phyloP scores from a whole-genome alignment of 2,329 filamentous ascomycete genomes.

The Paracoccidioides brasiliensis region DNA sequence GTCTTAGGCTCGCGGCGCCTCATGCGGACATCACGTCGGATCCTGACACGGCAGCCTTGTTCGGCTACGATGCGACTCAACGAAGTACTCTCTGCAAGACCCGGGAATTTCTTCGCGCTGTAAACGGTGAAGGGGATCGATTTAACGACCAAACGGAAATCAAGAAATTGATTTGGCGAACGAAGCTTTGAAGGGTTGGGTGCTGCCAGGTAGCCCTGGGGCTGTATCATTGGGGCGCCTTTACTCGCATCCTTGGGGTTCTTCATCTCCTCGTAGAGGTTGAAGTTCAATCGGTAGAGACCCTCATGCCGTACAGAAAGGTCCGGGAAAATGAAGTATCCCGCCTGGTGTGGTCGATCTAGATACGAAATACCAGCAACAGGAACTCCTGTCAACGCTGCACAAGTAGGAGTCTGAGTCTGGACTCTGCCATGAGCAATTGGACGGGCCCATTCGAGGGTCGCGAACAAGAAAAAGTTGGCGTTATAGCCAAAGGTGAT shows the following conservation, averaged over 20 bases:
- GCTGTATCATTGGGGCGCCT: constrained; percentile 32
- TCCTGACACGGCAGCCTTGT: constrained; percentile 91
- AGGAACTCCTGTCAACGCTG: constrained; percentile 84
- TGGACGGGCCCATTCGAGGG: constrained; percentile 70
- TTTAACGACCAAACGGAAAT: constrained; percentile 81
- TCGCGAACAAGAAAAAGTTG: constrained; percentile 95
- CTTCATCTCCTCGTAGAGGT: constrained; percentile 87
- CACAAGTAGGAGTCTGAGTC: constrained; percentile 52
- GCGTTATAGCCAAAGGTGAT: constrained; percentile 87
- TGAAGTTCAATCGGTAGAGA: constrained; percentile 80
- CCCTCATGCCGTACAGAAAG: constrained; percentile 92
- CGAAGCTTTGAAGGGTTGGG: constrained; percentile 26
- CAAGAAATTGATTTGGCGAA: constrained; percentile 48
- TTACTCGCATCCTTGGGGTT: constrained; percentile 64
- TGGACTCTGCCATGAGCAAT: constrained; percentile 70
- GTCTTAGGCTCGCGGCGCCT: constrained; percentile 65
- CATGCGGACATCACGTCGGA: constrained; percentile 87
- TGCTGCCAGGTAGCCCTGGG: constrained; percentile 15
- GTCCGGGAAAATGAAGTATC: constrained; percentile 97
- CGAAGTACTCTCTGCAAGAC: constrained; percentile 74
- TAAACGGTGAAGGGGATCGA: constrained; percentile 77
- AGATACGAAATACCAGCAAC: constrained; percentile 94
- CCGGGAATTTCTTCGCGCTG: constrained; percentile 97
- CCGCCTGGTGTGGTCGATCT: constrained; percentile 64
- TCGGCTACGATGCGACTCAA: constrained; percentile 87